A percentile compares a stretch with the other conserved stretches of the same genome.
phyloP scores from a whole-genome alignment of 805 yeast species.

The Candida insectalens region DNA sequence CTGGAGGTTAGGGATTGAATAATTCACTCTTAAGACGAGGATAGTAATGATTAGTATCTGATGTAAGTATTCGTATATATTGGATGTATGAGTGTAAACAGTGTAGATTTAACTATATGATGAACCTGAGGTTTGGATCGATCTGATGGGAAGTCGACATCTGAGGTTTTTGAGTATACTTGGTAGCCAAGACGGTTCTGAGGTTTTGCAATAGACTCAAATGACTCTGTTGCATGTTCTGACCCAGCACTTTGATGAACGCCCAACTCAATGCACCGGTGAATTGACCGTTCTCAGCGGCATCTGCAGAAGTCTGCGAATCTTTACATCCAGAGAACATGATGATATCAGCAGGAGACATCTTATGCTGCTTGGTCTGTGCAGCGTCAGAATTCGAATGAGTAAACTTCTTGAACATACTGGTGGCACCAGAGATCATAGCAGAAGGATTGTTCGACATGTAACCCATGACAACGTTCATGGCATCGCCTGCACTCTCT shows the following conservation, averaged over 20 bases:
- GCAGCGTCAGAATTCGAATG: constrained; percentile 24
- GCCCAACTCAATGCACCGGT: constrained; percentile 87
- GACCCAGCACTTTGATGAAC: constrained; percentile 51
- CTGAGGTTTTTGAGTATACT: constrained; percentile 79
- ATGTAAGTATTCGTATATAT: too few species aligned
- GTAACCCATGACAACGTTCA: constrained; percentile 50
- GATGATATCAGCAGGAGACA: constrained; percentile 70
- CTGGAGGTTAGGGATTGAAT: too few species aligned
- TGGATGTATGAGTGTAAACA: too few species aligned
- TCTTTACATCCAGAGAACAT: constrained; percentile 78
- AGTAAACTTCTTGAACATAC: constrained; percentile 24
- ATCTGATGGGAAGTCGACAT: constrained; percentile 75
- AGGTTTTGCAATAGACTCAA: constrained; percentile 60
- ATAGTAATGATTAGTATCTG: too few species aligned
- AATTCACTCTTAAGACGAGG: too few species aligned
- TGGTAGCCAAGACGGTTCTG: constrained; percentile 50
- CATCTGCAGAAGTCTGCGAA: constrained; percentile 77
- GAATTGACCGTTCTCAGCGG: constrained; percentile 56
- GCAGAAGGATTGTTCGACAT: constrained; percentile 43
- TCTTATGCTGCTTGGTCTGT: constrained; percentile 47
- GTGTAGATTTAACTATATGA: constrained; percentile 14
- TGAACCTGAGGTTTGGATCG: constrained; percentile 38
- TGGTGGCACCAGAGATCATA: constrained; percentile 31
- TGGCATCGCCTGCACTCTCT: constrained; percentile 61
- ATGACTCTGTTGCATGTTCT: constrained; percentile 59